phyloP scores from a whole-genome alignment of 2,329 filamentous ascomycete genomes.

The Aspergillus clavatus region DNA sequence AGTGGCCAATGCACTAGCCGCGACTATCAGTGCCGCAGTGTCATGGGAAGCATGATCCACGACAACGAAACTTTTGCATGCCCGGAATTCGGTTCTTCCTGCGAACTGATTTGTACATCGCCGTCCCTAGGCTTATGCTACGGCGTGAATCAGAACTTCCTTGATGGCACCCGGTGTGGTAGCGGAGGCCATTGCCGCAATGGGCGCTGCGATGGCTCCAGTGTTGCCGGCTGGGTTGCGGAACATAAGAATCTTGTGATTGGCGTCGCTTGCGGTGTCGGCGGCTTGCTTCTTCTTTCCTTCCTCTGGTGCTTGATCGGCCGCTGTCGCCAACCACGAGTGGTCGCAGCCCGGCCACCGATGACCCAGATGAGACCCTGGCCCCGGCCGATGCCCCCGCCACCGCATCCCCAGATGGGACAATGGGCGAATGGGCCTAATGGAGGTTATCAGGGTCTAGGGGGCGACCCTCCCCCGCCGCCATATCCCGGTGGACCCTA shows the following conservation, averaged over 20 bases:
- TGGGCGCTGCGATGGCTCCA: constrained; percentile 69
- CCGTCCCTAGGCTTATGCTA: constrained; percentile 64
- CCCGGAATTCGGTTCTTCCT: constrained; percentile 56
- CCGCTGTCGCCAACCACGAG: constrained; percentile 47
- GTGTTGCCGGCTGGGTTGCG: constrained; percentile 71
- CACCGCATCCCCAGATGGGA: constrained; percentile 10
- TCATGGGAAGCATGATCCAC: constrained; percentile 70
- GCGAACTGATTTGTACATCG: constrained; percentile 70
- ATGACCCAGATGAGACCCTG: constrained; percentile 1
- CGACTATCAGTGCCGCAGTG: constrained; percentile 78
- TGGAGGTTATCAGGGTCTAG: constrained; percentile 22
- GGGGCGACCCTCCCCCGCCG: constrained; percentile 17
- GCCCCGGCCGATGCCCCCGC: constrained; percentile 13
- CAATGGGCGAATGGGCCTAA: constrained; percentile 22
- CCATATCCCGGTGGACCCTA: constrained; percentile 13
- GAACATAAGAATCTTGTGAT: constrained; percentile 78
- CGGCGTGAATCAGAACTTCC: constrained; percentile 78
- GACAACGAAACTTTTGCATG: constrained; percentile 79
- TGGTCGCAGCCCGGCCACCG: constrained; percentile 14
- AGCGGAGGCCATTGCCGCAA: constrained; percentile 75
- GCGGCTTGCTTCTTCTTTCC: constrained; percentile 64
- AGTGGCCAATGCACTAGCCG: constrained; percentile 93
- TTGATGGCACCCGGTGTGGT: constrained; percentile 83
- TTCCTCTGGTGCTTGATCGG: constrained; percentile 63
- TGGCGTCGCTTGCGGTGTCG: constrained; percentile 67